These are phyloP conservation scores for Dionaea muscipula DNA, from an alignment of 179 eudicot species.

Conservation along the genomic window DNA sequence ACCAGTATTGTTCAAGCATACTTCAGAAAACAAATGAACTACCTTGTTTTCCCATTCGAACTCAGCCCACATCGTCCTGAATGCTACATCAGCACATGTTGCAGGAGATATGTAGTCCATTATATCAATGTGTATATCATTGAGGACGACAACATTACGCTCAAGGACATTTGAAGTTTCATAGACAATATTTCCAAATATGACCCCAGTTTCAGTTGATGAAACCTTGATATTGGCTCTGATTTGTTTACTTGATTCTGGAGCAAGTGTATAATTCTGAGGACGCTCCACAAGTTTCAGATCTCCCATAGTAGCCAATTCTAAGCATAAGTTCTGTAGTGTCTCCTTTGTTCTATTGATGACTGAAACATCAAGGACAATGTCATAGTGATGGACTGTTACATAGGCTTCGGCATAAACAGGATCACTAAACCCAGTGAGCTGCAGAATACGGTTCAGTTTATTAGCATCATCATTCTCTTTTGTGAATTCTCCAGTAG, in stretches of 20 bases:
- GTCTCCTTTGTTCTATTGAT: slow-evolving; percentile 84
- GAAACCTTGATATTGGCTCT: slow-evolving; percentile 88
- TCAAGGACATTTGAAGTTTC: slow-evolving; percentile 91
- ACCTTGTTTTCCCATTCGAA: slow-evolving; percentile 99
- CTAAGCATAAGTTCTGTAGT: slow-evolving; percentile 86
- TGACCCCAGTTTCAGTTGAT: slow-evolving; percentile 89
- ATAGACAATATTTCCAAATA: slow-evolving; percentile 85
- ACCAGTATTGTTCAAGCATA: neutral
- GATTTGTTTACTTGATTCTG: slow-evolving; percentile 93
- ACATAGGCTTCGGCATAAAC: slow-evolving; percentile 89
- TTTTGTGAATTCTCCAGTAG: slow-evolving; percentile 67
- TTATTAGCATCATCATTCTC: slow-evolving; percentile 75
- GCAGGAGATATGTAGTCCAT: slow-evolving; percentile 98
- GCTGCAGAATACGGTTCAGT: slow-evolving; percentile 90
- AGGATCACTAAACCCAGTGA: slow-evolving; percentile 94
- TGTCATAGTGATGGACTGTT: slow-evolving; percentile 72
- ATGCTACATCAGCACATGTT: slow-evolving; percentile 79
- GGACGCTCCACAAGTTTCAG: slow-evolving; percentile 97
- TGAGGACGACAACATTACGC: slow-evolving; percentile 80
- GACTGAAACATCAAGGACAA: slow-evolving; percentile 74
- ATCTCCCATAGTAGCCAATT: slow-evolving; percentile 96
- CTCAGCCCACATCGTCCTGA: slow-evolving; percentile 96
- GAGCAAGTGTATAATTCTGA: slow-evolving; percentile 87
- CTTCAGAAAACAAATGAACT: slow-evolving; percentile 8
- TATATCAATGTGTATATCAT: slow-evolving; percentile 94